phyloP scores from a whole-genome alignment of 805 yeast species.

The Candida railenensis region DNA sequence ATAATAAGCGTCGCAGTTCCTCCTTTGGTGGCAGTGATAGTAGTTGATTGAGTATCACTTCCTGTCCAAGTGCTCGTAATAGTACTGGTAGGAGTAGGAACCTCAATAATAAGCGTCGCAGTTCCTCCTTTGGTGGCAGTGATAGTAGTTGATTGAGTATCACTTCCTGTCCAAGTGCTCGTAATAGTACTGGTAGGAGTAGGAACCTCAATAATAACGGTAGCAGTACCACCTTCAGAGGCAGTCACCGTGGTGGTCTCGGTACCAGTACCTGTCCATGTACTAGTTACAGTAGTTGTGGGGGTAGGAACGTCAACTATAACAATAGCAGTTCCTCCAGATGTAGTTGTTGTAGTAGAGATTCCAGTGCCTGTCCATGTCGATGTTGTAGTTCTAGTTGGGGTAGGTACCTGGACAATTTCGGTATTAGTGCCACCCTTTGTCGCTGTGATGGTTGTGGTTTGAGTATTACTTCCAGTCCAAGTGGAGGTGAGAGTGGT shows the following conservation, averaged over 20 bases:
- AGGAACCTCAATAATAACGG: slow-evolving; percentile 12
- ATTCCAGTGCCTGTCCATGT: slow-evolving; percentile 15
- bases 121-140: background rate
- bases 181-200: slow-evolving; percentile 8
- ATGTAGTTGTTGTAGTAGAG: slow-evolving; percentile 6
- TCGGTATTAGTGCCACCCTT: slow-evolving; percentile 9
- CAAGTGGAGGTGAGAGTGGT: slow-evolving; percentile 7
- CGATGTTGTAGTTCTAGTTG: background rate
- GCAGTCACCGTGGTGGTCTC: slow-evolving; percentile 6
- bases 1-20: background rate
- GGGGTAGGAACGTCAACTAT: slow-evolving; percentile 4
- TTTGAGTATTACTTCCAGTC: slow-evolving; percentile 1
- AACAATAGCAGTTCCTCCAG: slow-evolving; percentile 9
- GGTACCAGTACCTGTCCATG: background rate
- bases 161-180: slow-evolving; percentile 9
- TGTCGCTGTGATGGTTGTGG: slow-evolving; percentile 1
- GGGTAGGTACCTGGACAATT: slow-evolving; percentile 14
- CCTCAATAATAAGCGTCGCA: slow-evolving; percentile 10
- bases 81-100: slow-evolving; percentile 15
- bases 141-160: background rate
- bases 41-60: background rate
- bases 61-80: slow-evolving; percentile 11
- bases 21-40: background rate
- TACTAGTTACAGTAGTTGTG: slow-evolving; percentile 1
- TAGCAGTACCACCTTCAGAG: slow-evolving; percentile 9